phyloP scores from a whole-genome alignment of 1,139 yeast species.

The Suhomyces ambrosiae region DNA sequence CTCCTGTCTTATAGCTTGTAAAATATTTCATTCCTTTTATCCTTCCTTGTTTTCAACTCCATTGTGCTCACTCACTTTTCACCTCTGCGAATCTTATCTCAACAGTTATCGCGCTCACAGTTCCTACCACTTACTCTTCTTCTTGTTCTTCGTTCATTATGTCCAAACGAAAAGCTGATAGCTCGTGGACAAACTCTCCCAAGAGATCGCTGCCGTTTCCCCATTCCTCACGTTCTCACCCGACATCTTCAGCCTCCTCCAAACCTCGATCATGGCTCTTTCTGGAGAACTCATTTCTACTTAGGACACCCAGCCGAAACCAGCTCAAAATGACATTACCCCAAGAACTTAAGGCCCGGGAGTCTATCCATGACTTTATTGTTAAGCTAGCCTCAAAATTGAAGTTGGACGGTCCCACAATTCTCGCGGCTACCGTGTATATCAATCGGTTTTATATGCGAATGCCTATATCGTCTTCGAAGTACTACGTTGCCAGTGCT shows the following conservation, averaged over 20 bases:
- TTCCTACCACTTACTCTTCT: no score
- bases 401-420: constrained; percentile 47
- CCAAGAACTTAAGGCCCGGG: constrained; percentile 43
- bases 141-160: no score
- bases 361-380: constrained; percentile 44
- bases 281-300: constrained; percentile 34
- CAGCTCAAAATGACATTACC: constrained; percentile 23
- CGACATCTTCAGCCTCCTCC: neutral
- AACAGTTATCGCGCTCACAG: no score
- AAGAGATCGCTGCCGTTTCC: neutral
- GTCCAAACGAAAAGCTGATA: constrained; percentile 2
- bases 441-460: constrained; percentile 47
- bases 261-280: constrained; percentile 36
- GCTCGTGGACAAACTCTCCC: constrained; percentile 5
- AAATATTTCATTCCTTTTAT: no score
- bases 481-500: constrained; percentile 50
- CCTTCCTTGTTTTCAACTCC: no score
- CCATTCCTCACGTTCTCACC: neutral
- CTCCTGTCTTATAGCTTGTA: no score
- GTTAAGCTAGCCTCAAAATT: constrained; percentile 40
- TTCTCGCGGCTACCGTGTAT: constrained; percentile 47
- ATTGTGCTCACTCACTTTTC: no score
- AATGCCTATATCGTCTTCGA: constrained; percentile 46
- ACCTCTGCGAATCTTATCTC: no score
- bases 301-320: constrained; percentile 34